These are phyloP conservation scores for Candida sphagnicola DNA, from an alignment of 805 yeast genomes.

Conservation along the genomic window DNA sequence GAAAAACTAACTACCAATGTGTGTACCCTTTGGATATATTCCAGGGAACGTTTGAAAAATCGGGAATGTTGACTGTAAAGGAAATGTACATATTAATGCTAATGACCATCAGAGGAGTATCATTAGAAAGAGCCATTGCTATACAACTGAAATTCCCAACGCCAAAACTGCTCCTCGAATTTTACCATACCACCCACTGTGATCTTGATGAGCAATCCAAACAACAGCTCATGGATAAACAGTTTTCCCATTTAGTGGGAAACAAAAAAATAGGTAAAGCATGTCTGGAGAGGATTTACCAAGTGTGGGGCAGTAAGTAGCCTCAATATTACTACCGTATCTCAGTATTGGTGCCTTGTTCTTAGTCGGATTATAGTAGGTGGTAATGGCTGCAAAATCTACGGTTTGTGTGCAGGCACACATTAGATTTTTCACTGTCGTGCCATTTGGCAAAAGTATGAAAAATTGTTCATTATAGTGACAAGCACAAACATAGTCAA, in stretches of 20 bases:
- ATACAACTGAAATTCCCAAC: constrained; percentile 73
- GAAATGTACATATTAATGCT: constrained; percentile 76
- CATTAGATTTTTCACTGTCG: background rate
- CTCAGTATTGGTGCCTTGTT: too few relatives aligned
- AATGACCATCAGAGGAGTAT: constrained; percentile 75
- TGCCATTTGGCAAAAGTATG: background rate
- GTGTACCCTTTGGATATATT: constrained; percentile 41
- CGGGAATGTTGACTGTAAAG: constrained; percentile 63
- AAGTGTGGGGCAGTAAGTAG: constrained; percentile 48
- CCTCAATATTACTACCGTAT: background rate
- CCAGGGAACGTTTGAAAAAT: constrained; percentile 65
- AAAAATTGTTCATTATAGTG: constrained; percentile 1
- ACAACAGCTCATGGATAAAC: constrained; percentile 18
- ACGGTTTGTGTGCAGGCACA: background rate
- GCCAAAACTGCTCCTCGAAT: constrained; percentile 55
- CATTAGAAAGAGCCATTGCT: constrained; percentile 78
- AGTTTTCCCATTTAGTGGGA: constrained; percentile 43
- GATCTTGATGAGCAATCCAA: constrained; percentile 22
- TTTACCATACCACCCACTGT: constrained; percentile 30
- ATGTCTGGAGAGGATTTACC: constrained; percentile 49
- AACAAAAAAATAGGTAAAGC: constrained; percentile 50
- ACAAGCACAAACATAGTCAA: background rate
- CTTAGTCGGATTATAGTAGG: too few relatives aligned
- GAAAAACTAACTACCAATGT: constrained; percentile 27
- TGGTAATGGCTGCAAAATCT: background rate